Base-by-base conservation (phyloP, 176 grass and related monocot species). In the Rhipidocladum racemiflorum region DNA sequence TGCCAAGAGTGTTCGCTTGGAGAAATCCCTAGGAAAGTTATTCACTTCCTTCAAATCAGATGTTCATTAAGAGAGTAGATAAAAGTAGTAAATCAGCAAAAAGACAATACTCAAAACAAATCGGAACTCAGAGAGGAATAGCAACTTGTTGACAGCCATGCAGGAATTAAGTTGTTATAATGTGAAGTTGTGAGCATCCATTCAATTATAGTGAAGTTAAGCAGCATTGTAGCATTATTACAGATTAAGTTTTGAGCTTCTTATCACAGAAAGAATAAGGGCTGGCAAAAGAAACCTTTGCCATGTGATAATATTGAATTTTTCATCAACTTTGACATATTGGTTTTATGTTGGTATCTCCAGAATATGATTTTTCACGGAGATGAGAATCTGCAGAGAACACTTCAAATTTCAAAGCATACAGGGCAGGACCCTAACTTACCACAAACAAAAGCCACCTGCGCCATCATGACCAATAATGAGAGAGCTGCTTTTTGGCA, bases 391-490 rank as follows among this genome's bases (percentile, higher is more conserved):
- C 45, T 53, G 32, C 30, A 54, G 45, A 14, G 21, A 49, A 53
- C 55, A 36, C 20, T 34, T 79, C 7, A 18, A 46, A 62, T 39
- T 48, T 20, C 9, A 6, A 50, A 54, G 21, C 62, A 79, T 49
- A 68, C 24, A 51, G 72, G 65, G 68, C n/a, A 59, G 60, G 49
- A 80, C 70, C 60, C 40, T 28, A 85, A 80, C 88, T 40, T 94
- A 97, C 95, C 95, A 97, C 75, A 97, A 91, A 77, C 73, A 88
- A 87, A 97, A 97, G 70, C 74, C 45, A 1, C 95, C 95, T 64
- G 76, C 70, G 7, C 92, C 95, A 89, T 97, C 83, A 85, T 97
- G 90, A 34, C 95, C 92, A 84, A 94, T 78, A 74, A 97, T 80
- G 69, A 92, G 84, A 56, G 29, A 83, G 56, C 55, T 74, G 55